A percentile compares a stretch with the other conserved stretches of the same genome.
Evolutionary conservation across 805 yeast genomes (phyloP).

Genomic region (Candida takata): DNA sequence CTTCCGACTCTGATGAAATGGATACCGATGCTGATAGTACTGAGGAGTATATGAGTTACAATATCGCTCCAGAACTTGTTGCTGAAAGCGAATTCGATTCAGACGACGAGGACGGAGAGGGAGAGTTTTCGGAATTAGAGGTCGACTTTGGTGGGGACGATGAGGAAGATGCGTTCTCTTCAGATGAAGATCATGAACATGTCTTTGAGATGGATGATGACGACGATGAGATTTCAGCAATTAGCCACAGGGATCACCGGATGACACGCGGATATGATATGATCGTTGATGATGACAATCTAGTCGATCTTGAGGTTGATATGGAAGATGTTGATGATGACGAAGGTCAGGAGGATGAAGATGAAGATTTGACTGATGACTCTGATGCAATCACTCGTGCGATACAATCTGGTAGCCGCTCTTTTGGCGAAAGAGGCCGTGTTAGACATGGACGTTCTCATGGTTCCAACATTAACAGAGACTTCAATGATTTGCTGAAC

Average conservation of each 20-base stretch:
- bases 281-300: conserved; percentile 10
- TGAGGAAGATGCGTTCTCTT: conserved; percentile 14
- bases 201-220: conserved; percentile 12
- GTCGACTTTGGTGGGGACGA: conserved; percentile 3
- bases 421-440: conserved; percentile 9
- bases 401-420: conserved; percentile 1
- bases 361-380: conserved; percentile 16
- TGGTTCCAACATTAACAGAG: not conserved
- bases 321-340: conserved; percentile 9
- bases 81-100: conserved; percentile 3
- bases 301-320: conserved; percentile 9
- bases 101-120: conserved; percentile 7
- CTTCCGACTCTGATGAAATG: conserved; percentile 16
- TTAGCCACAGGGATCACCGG: conserved; percentile 16
- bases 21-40: conserved; percentile 6
- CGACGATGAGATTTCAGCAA: conserved; percentile 11
- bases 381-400: conserved; percentile 1
- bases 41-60: conserved; percentile 9
- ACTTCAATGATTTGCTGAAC: conserved; percentile 1
- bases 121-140: not conserved
- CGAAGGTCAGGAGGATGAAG: conserved; percentile 13
- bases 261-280: not conserved
- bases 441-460: conserved; percentile 15
- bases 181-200: conserved; percentile 23
- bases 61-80: conserved; percentile 11